Evolutionary conservation across 495 filamentous ascomycete genomes (phyloP).

Genomic region (Mytilinidion resinicola): DNA sequence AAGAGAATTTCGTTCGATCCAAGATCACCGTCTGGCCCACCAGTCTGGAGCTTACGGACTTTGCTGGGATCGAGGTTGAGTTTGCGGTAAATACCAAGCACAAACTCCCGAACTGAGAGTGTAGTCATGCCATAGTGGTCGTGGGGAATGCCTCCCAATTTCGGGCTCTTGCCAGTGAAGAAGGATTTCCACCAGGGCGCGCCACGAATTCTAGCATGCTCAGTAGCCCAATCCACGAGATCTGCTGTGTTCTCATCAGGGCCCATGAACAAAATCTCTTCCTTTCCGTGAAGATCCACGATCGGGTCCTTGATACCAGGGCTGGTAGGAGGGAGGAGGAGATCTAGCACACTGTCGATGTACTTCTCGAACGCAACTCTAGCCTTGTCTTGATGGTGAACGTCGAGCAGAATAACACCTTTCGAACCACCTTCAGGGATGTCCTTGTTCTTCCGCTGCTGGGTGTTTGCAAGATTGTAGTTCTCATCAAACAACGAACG

Average conservation of each 20-base stretch:
- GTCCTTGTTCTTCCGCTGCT: conserved; percentile 99
- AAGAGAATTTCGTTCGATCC: conserved; percentile 97
- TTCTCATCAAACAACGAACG: conserved; percentile 96
- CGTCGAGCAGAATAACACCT: conserved; percentile 92
- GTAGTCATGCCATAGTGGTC: conserved; percentile 98
- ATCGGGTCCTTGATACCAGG: conserved; percentile 99
- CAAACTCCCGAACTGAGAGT: conserved; percentile 88
- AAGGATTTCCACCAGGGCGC: conserved; percentile 99
- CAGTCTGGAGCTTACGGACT: conserved; percentile 91
- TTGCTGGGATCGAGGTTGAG: conserved; percentile 74
- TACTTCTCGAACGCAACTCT: conserved; percentile 96
- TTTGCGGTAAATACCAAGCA: conserved; percentile 95
- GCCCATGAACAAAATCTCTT: conserved; percentile 97
- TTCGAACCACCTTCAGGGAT: conserved; percentile 99
- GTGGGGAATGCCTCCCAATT: conserved; percentile 92
- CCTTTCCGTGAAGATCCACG: conserved; percentile 85
- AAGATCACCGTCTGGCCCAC: conserved; percentile 92
- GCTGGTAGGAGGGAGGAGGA: conserved; percentile 79
- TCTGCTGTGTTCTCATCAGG: conserved; percentile 98
- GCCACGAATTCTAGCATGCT: conserved; percentile 79
- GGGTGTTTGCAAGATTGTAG: conserved; percentile 95
- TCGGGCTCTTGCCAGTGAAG: conserved; percentile 97
- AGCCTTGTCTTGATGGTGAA: conserved; percentile 86
- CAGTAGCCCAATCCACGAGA: conserved; percentile 95
- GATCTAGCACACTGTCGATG: conserved; percentile 94